Percentiles rank a stretch among this genome's conserved stretches.
These are phyloP conservation scores for Colletotrichum aenigma DNA, from an alignment of 2,329 filamentous ascomycete species.

Conservation along the genomic window DNA sequence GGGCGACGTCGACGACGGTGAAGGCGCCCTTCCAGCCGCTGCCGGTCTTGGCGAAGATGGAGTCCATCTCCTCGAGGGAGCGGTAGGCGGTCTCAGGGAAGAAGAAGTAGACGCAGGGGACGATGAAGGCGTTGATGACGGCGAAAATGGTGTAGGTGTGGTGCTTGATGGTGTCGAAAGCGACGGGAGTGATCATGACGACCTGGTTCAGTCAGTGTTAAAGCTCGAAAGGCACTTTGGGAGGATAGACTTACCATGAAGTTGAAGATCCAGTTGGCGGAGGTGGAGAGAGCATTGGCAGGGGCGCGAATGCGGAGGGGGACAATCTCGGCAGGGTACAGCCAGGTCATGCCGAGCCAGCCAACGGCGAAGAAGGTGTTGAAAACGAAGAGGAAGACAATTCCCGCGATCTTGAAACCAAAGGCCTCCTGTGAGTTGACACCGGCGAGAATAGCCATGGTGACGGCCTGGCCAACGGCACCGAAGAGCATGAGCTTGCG, in stretches of 20 bases:
- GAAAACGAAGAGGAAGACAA: conserved; percentile 64
- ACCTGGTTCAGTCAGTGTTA: conserved; percentile 34
- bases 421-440: conserved; percentile 34
- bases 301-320: conserved; percentile 64
- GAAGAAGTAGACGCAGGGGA: conserved; percentile 64
- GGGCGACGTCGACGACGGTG: conserved; percentile 39
- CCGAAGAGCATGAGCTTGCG: conserved; percentile 76
- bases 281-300: conserved; percentile 60
- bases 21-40: conserved; percentile 38
- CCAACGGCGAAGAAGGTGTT: conserved; percentile 65
- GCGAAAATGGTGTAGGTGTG: conserved; percentile 71
- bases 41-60: conserved; percentile 63
- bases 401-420: conserved; percentile 31
- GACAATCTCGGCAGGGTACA: conserved; percentile 66
- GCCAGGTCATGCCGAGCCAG: conserved; percentile 66
- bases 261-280: conserved; percentile 67
- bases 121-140: conserved; percentile 65
- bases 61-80: conserved; percentile 70
- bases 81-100: conserved; percentile 70
- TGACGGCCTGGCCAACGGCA: conserved; percentile 64
- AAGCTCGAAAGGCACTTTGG: fast-evolving
- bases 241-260: conserved; percentile 45
- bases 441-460: conserved; percentile 67
- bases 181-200: conserved; percentile 66
- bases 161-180: conserved; percentile 61